Evolutionary conservation across 305 asterid species (phyloP).

Genomic region (Ilex paraguariensis): DNA sequence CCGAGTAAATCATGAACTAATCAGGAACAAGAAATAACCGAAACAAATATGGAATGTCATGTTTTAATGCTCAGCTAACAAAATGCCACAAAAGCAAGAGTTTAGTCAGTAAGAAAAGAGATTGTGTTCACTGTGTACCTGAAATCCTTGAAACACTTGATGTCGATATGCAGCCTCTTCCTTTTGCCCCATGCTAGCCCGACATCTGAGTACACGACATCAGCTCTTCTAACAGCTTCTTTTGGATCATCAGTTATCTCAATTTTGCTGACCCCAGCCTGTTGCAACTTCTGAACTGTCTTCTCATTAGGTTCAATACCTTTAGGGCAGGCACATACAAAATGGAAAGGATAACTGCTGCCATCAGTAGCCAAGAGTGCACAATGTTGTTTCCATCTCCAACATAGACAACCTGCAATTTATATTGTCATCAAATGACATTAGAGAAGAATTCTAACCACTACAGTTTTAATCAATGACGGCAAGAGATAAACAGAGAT

Average conservation of each 20-base stretch:
- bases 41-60: too few species aligned
- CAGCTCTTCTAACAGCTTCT: conserved; percentile 92
- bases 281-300: conserved; percentile 58
- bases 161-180: conserved; percentile 97
- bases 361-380: conserved; percentile 89
- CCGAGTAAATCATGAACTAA: too few species aligned
- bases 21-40: too few species aligned
- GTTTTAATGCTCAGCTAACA: too few species aligned
- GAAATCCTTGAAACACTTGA: conserved; percentile 82
- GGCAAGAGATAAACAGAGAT: not conserved
- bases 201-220: conserved; percentile 90
- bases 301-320: conserved; percentile 82
- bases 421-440: conserved; percentile 2
- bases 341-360: conserved; percentile 88
- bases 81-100: too few species aligned
- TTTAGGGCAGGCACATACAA: conserved; percentile 83
- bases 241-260: conserved; percentile 78
- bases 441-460: too few species aligned
- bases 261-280: conserved; percentile 77
- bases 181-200: conserved; percentile 99
- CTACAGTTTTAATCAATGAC: too few species aligned
- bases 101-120: too few species aligned
- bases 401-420: conserved; percentile 80
- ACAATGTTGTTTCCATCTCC: conserved; percentile 98
- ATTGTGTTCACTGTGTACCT: conserved; percentile 34